Conservation (phyloP, 2,329 filamentous ascomycete genomes). For the Colletotrichum truncatum region DNA sequence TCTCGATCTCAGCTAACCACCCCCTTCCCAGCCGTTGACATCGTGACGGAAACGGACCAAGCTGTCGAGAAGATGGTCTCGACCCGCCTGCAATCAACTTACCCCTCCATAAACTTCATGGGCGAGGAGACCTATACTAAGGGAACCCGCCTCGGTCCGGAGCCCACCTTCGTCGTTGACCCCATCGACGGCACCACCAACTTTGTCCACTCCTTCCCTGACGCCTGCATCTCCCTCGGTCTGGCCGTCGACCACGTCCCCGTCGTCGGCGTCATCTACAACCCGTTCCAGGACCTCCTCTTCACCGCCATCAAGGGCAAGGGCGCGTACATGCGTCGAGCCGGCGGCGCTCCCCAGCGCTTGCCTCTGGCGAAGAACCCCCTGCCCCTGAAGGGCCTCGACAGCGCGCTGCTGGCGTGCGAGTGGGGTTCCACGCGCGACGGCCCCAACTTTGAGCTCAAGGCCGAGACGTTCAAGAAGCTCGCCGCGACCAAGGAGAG, state of each 20-base stretch:
- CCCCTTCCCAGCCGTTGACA: conserved; percentile 64
- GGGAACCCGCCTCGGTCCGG: conserved; percentile 67
- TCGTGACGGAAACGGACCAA: conserved; percentile 75
- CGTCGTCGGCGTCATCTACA: conserved; percentile 80
- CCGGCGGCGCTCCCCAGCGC: conserved; percentile 44
- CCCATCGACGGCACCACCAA: conserved; percentile 87
- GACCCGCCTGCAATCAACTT: conserved; percentile 57
- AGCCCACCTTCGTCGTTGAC: conserved; percentile 82
- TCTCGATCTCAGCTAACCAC: not conserved
- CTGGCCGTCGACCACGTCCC: conserved; percentile 71
- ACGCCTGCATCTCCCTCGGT: conserved; percentile 81
- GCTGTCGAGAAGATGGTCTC: conserved; percentile 72
- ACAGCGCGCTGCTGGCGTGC: conserved; percentile 70
- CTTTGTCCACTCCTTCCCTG: conserved; percentile 80
- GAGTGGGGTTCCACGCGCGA: conserved; percentile 79
- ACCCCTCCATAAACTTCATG: conserved; percentile 71
- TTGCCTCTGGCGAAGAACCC: conserved; percentile 56
- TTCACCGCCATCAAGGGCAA: conserved; percentile 74
- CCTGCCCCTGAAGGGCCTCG: conserved; percentile 67
- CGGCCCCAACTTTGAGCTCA: conserved; percentile 77
- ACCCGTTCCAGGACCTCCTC: conserved; percentile 76
- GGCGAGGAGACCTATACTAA: conserved; percentile 82
- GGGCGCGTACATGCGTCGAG: conserved; percentile 69
- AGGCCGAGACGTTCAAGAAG: conserved; percentile 71
- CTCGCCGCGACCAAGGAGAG: conserved; percentile 65